phyloP scores from a whole-genome alignment of 306 rosid genomes.

The Inga oerstediana region DNA sequence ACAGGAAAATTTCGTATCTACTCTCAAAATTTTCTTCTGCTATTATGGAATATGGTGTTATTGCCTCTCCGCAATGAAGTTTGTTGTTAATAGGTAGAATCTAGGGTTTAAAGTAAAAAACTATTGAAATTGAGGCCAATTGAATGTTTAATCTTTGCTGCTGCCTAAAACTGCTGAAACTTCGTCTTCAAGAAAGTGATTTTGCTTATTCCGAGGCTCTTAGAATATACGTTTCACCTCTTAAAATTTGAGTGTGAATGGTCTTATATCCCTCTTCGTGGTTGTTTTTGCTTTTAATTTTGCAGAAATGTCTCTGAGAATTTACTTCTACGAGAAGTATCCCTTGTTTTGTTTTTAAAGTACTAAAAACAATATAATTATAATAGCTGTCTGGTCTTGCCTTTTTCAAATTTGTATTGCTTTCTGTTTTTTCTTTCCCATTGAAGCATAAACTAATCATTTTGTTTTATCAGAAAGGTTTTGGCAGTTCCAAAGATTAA shows the following conservation, averaged over 20 bases:
- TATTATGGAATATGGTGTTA: slow-evolving; percentile 4
- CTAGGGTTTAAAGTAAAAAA: slow-evolving; percentile 28
- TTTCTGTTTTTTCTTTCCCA: slow-evolving; percentile 26
- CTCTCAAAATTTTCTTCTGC: neutral
- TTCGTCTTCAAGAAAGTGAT: neutral
- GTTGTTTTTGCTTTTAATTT: slow-evolving; percentile 6
- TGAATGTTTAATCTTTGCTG: slow-evolving; percentile 16
- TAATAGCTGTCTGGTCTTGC: slow-evolving; percentile 10
- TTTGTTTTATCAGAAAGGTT: slow-evolving; percentile 13
- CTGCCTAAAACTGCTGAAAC: slow-evolving; percentile 20
- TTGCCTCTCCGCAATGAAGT: neutral
- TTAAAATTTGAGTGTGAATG: neutral
- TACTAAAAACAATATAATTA: slow-evolving; percentile 14
- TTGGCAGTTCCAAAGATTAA: slow-evolving; percentile 33
- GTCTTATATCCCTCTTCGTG: slow-evolving; percentile 12
- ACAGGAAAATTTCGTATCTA: slow-evolving; percentile 29
- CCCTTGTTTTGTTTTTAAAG: slow-evolving; percentile 30
- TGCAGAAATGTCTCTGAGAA: slow-evolving; percentile 24
- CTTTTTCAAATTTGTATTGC: slow-evolving; percentile 16
- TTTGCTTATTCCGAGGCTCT: neutral
- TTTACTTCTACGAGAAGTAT: slow-evolving; percentile 27
- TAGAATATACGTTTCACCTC: neutral
- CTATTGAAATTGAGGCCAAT: slow-evolving; percentile 31
- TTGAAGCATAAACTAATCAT: neutral
- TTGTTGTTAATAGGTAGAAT: neutral